Evolutionary conservation across 2,329 filamentous ascomycete genomes (phyloP).

Genomic region (Cercospora canescens): DNA sequence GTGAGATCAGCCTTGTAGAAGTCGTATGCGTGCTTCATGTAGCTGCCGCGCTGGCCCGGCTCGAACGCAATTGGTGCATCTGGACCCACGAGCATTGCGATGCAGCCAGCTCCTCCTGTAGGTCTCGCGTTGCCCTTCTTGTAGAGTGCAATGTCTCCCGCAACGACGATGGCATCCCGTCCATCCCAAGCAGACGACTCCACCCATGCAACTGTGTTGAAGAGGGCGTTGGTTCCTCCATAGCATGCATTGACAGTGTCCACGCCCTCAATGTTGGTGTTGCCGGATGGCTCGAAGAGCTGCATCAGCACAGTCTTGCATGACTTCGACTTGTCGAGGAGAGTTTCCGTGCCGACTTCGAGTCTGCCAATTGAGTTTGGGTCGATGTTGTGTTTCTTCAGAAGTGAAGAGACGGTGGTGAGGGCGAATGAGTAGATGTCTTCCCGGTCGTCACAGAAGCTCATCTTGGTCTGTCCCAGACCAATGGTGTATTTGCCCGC

Average conservation of each 20-base stretch:
- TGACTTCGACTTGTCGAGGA: conserved; percentile 58
- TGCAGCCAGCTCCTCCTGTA: conserved; percentile 54
- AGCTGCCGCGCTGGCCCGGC: conserved; percentile 51
- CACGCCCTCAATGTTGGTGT: conserved; percentile 55
- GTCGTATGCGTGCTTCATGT: conserved; percentile 55
- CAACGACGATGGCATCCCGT: conserved; percentile 53
- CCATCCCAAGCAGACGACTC: conserved; percentile 57
- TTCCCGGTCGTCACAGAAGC: conserved; percentile 58
- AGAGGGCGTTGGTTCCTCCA: conserved; percentile 55
- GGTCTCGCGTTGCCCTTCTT: conserved; percentile 56
- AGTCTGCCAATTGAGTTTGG: conserved; percentile 53
- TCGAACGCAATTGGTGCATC: conserved; percentile 53
- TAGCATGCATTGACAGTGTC: conserved; percentile 58
- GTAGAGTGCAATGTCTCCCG: conserved; percentile 56
- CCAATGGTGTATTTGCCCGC: conserved; percentile 56
- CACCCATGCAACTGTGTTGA: conserved; percentile 56
- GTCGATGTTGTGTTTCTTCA: conserved; percentile 55
- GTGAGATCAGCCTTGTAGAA: conserved; percentile 58
- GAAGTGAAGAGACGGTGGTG: conserved; percentile 52
- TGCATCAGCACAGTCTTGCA: conserved; percentile 58
- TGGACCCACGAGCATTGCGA: conserved; percentile 55
- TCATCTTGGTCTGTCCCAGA: conserved; percentile 57
- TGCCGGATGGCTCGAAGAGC: conserved; percentile 52
- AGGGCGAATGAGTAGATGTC: conserved; percentile 57
- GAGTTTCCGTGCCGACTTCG: conserved; percentile 56